Evolutionary conservation across 441 rosid species (phyloP).

Genomic region (Pelargonium citronellum): DNA sequence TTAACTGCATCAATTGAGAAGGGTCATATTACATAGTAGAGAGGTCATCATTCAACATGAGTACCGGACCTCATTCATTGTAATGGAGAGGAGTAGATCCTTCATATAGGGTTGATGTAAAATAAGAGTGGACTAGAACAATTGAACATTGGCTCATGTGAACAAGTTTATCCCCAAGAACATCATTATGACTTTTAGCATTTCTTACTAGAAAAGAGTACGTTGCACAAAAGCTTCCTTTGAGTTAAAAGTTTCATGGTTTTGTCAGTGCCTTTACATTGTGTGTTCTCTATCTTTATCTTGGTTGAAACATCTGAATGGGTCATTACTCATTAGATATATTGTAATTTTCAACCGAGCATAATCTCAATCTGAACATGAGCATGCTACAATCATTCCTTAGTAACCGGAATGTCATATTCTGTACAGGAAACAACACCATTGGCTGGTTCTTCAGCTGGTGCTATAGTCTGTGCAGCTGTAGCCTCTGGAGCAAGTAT

Average conservation of each 20-base stretch:
- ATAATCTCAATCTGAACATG: neutral
- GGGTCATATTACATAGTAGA: no score
- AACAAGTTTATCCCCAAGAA: neutral
- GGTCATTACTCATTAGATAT: neutral
- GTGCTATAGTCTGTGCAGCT: conserved; percentile 81
- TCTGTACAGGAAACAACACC: conserved; percentile 75
- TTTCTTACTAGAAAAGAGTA: neutral
- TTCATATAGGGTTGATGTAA: no score
- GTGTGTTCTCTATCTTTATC: neutral
- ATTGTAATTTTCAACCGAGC: neutral
- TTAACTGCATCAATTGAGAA: no score
- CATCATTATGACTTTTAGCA: neutral
- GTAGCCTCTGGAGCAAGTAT: conserved; percentile 81
- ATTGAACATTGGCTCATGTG: neutral
- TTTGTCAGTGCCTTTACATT: neutral
- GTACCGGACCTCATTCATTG: no score
- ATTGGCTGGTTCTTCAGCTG: conserved; percentile 89
- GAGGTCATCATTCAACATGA: no score
- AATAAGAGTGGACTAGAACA: no score
- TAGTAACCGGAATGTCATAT: conserved; percentile 4
- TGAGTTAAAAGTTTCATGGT: neutral
- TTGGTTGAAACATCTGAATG: neutral
- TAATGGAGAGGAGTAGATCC: no score
- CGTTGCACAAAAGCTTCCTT: neutral
- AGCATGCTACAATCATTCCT: neutral